Percentiles rank a stretch among this genome's conserved stretches.
These are phyloP conservation scores for Cadophora luteo-olivacea DNA, from an alignment of 2,329 filamentous ascomycete species.

Conservation along the genomic window DNA sequence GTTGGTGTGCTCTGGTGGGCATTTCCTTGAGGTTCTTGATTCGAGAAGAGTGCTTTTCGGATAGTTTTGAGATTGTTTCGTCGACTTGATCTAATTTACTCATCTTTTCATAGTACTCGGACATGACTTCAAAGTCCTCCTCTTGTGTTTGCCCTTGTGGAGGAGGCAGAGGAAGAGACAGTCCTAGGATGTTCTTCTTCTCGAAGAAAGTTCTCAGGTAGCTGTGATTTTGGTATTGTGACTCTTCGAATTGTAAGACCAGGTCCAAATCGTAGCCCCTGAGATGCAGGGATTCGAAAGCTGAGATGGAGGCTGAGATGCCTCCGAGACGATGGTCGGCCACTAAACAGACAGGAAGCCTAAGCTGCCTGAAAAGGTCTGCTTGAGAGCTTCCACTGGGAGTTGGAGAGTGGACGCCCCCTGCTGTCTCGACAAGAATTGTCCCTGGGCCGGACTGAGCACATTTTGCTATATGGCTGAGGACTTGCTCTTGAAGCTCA, in stretches of 20 bases:
- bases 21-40: constrained; percentile 66
- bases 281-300: constrained; percentile 79
- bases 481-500: constrained; percentile 56
- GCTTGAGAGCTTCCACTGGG: constrained; percentile 80
- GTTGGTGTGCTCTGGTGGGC: constrained; percentile 62
- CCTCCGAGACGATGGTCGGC: constrained; percentile 80
- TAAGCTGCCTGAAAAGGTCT: constrained; percentile 76
- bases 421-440: constrained; percentile 80
- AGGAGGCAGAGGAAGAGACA: constrained; percentile 66
- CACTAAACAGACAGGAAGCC: constrained; percentile 76
- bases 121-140: constrained; percentile 64
- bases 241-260: constrained; percentile 72
- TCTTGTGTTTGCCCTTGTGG: constrained; percentile 44
- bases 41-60: constrained; percentile 59
- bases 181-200: constrained; percentile 62
- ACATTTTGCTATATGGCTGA: constrained; percentile 52
- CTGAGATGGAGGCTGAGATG: constrained; percentile 80
- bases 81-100: constrained; percentile 49
- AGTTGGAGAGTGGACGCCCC: constrained; percentile 79
- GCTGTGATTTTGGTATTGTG: constrained; percentile 68
- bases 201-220: constrained; percentile 74
- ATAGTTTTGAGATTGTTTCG: constrained; percentile 57
- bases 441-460: constrained; percentile 56
- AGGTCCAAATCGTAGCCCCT: constrained; percentile 79
- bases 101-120: constrained; percentile 64